Conservation (phyloP, 768 basidiomycete species). For the Leccinum arenicola region DNA sequence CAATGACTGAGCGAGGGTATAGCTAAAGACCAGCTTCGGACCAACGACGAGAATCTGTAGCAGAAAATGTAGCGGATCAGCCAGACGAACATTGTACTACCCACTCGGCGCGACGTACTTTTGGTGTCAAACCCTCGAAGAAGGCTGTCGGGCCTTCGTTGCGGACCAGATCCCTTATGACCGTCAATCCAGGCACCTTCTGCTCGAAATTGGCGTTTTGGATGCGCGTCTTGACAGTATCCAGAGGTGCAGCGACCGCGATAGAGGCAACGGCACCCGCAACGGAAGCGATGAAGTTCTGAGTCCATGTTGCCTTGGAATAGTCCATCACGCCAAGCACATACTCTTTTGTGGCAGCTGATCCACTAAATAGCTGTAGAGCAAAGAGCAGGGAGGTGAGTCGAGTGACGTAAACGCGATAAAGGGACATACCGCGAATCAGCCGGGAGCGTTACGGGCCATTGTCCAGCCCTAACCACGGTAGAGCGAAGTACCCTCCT, state of each 20-base stretch:
- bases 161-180: conserved; percentile 81
- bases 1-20: conserved; percentile 93
- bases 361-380: conserved; percentile 94
- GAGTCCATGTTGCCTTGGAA: conserved; percentile 91
- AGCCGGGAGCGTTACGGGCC: conserved; percentile 95
- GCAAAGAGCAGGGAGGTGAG: not conserved
- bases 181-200: conserved; percentile 75
- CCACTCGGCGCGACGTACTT: conserved; percentile 48
- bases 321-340: conserved; percentile 86
- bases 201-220: conserved; percentile 97
- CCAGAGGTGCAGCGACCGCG: conserved; percentile 92
- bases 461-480: conserved; percentile 99
- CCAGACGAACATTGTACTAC: not conserved
- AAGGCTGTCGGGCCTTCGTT: conserved; percentile 83
- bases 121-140: conserved; percentile 97
- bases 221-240: conserved; percentile 95
- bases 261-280: conserved; percentile 95
- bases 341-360: conserved; percentile 93
- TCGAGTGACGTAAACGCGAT: not conserved
- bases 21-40: conserved; percentile 97
- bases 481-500: conserved; percentile 91
- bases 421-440: conserved; percentile 75
- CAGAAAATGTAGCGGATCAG: conserved; percentile 7
- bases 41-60: conserved; percentile 91
- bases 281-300: conserved; percentile 96